phyloP scores from a whole-genome alignment of 345 rosid genomes.

The Capsella bursapastoris region DNA sequence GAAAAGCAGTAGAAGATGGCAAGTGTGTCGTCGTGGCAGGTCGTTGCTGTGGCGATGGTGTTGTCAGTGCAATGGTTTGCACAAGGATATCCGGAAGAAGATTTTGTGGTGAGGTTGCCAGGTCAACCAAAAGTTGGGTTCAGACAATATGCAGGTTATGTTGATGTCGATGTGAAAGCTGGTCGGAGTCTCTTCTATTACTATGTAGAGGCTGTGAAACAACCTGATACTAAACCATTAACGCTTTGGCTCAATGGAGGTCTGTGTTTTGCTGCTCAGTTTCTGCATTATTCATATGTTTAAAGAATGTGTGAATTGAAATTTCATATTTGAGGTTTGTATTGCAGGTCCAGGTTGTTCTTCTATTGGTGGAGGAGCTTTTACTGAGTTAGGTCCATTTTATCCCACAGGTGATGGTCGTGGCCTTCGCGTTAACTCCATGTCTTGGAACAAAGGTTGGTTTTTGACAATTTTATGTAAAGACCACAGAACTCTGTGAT shows the following conservation, averaged over 20 bases:
- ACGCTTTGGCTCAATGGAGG: slow-evolving; percentile 97
- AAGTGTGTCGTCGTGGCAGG: background rate
- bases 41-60: background rate
- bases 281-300: background rate
- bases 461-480: background rate
- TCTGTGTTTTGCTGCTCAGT: background rate
- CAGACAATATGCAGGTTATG: slow-evolving; percentile 75
- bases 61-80: background rate
- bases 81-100: slow-evolving; percentile 63
- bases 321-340: background rate
- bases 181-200: slow-evolving; percentile 89
- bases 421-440: slow-evolving; percentile 68
- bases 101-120: slow-evolving; percentile 69
- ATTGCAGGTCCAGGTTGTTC: slow-evolving; percentile 91
- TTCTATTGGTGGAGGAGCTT: slow-evolving; percentile 90
- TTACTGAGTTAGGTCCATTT: slow-evolving; percentile 93
- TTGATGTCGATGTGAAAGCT: slow-evolving; percentile 64
- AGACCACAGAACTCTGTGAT: background rate
- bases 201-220: slow-evolving; percentile 70
- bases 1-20: background rate
- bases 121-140: slow-evolving; percentile 82
- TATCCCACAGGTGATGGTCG: slow-evolving; percentile 81
- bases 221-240: slow-evolving; percentile 68
- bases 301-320: background rate
- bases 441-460: slow-evolving; percentile 89